Evolutionary conservation across 306 rosid species (phyloP), one percentile per base, ranked within the genome.

Genomic region (Elaeagnus macrophylla): DNA sequence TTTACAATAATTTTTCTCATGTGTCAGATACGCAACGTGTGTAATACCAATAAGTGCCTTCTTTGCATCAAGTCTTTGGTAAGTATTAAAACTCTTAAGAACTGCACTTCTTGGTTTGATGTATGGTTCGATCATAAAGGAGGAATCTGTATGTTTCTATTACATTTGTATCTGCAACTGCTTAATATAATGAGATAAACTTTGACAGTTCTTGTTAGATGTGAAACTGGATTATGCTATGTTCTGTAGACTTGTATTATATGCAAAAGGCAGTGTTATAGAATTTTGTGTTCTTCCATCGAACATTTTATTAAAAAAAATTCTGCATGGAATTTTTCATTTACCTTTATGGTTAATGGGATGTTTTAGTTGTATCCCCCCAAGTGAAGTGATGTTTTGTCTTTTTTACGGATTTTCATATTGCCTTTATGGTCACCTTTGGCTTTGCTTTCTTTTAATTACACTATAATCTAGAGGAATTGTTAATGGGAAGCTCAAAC

Each of bases 11-110:
- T 46, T 44, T 61, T 61, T 19, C 57, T 59, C 50, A 10, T 72
- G 19, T 76, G 67, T 55, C 94, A 90, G 97, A 81, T 90, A 90
- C 66, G 94, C 83, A 70, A 86, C 94, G 1, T 80, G 97, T 77
- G 97, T 90, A 54, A 60, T 90, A 65, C 97, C 95, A 7, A 90
- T 86, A 41, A 86, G 97, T 65, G 97, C 91, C 17, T 90, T 86
- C 83, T 86, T 90, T 58, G 97, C 97, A 16, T 86, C 95, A 59
- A 90, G 97, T 66, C 95, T 90, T 46, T 90, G 95, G 95, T 90
- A 77, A 90, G 88, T 62, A 60, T 64, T 39, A 12, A 48, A 52
- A 39, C 19, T 15, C 45, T 64, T 25, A 12, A 40, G 9, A 69
- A 44, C 40, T 59, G 13, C 44, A 54, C 16, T 15, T 12, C 48